Evolutionary conservation across 257 asterid genomes (phyloP), one percentile per base, ranked within the genome.

Genomic region (Marsdenia floribunda): DNA sequence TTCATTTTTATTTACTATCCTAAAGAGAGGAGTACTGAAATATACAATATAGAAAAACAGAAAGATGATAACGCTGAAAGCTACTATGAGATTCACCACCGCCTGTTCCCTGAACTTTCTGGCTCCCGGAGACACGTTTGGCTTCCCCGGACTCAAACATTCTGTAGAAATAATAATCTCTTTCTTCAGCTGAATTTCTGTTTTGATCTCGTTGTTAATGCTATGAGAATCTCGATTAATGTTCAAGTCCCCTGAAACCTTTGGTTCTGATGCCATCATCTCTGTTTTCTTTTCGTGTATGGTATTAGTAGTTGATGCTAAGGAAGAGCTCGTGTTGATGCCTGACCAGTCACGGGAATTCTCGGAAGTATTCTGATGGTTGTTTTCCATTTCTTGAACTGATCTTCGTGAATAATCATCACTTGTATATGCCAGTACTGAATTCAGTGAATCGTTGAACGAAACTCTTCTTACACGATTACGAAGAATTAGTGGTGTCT

Each of bases 401-500:
- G n/a, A n/a, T n/a, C n/a, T n/a, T n/a, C n/a, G n/a, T n/a, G n/a
- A n/a, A n/a, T n/a, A n/a, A n/a, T n/a, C n/a, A n/a, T n/a, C n/a
- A n/a, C 44, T n/a, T 40, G 52, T 67, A 26, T 64, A 78, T 55
- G 65, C 66, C 24, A 68, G n/a, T n/a, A n/a, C 68, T 22, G 78
- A 53, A 24, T 73, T 72, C 3, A 78, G 59, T 3, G 82, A 66
- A 58, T 73, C 82, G 58, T 67, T 73, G 65, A 78, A 78, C 3
- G 82, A 78, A 57, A 78, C 77, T 78, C 82, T 78, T 33, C 78
- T 64, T 15, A 61, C 75, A 12, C 82, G 74, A 5, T 11, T 2
- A 7, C 6, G 61, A 42, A 12, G n/a, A n/a, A n/a, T 29, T 16
- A 7, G 42, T 46, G 74, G 70, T 10, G 4, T 73, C 57, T 54